A percentile compares a stretch with the other conserved stretches of the same genome.
Conservation (phyloP, 805 yeast genomes). For the Candida insectorum region DNA sequence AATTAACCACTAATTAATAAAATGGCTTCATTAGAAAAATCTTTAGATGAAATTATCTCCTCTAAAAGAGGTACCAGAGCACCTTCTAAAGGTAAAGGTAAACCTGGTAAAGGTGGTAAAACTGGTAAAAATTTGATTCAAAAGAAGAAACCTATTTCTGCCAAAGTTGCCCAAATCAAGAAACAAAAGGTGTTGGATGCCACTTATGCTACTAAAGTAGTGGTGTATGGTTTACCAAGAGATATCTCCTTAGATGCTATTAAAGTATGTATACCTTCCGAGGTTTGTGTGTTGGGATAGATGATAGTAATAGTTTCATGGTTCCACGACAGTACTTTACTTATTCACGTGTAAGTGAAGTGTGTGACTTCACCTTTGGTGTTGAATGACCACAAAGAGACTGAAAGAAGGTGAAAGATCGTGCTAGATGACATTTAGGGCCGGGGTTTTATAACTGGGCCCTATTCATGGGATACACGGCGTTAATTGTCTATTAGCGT, state of each 20-base stretch:
- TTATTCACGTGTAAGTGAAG: too few relatives aligned
- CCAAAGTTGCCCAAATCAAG: constrained; percentile 7
- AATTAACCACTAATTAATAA: too few relatives aligned
- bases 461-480: too few relatives aligned
- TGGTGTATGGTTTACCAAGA: constrained; percentile 80
- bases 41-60: constrained; percentile 91
- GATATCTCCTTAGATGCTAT: constrained; percentile 82
- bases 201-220: constrained; percentile 71
- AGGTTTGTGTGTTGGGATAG: too few relatives aligned
- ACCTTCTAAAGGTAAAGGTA: constrained; percentile 10
- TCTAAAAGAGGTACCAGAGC: constrained; percentile 21
- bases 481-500: too few relatives aligned
- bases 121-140: constrained; percentile 17
- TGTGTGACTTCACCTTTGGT: too few relatives aligned
- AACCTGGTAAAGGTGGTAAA: constrained; percentile 14
- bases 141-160: constrained; percentile 22
- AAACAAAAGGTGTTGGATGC: constrained; percentile 30
- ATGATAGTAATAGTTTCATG: too few relatives aligned
- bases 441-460: too few relatives aligned
- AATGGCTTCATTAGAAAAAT: constrained; percentile 86
- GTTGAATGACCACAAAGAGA: too few relatives aligned
- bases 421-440: too few relatives aligned
- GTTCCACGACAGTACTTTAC: too few relatives aligned
- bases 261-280: constrained; percentile 60
- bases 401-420: too few relatives aligned